Evolutionary conservation across 2,329 filamentous ascomycete species (phyloP), one percentile per base, ranked within the genome.

Genomic region (Colletotrichum horii): DNA sequence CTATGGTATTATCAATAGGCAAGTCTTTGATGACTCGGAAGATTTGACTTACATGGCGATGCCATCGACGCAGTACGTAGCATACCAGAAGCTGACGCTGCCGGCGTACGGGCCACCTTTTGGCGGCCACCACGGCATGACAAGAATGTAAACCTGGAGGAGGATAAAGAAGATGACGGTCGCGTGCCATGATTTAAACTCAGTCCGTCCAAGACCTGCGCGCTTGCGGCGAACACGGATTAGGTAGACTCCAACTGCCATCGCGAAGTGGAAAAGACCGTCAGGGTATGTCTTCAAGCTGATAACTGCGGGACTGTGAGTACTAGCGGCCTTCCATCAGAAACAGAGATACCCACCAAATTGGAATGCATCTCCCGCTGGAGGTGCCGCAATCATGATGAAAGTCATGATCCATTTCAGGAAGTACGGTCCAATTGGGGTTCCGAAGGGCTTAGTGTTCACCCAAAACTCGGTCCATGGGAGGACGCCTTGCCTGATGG

Each of bases 101-200:
- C 93, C 93, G 0, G 89, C 90, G 26, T 89, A 88, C 0, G 85
- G 85, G 0, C 93, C 93, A 1, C 85, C 88, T 1, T 86, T 85
- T 0, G 93, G 94, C 2, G 93, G 93, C 77, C 92, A 93, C 93
- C 93, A 95, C 0, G 93, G 93, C 88, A 94, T 94, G n/a, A 92
- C 87, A 4, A 95, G 84, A 65, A 94, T 84, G 76, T 91, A 94
- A 0, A 92, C 71, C 68, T 93, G 90, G 1, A 91, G 83, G 0
- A 91, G 80, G 56, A 93, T 88, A 62, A 88, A 91, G 82, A 95
- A 93, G 8, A 89, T 79, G 2, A 94, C 82, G 0, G 89, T 86
- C 0, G 88, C 71, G 71, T 91, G 81, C 92, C 92, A 94, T 0
- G 91, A 89, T 6, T 83, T 85, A 82, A 93, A 94, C 3, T 88